phyloP scores from a whole-genome alignment of 2,329 filamentous ascomycete genomes.

The Microdochium paspali region DNA sequence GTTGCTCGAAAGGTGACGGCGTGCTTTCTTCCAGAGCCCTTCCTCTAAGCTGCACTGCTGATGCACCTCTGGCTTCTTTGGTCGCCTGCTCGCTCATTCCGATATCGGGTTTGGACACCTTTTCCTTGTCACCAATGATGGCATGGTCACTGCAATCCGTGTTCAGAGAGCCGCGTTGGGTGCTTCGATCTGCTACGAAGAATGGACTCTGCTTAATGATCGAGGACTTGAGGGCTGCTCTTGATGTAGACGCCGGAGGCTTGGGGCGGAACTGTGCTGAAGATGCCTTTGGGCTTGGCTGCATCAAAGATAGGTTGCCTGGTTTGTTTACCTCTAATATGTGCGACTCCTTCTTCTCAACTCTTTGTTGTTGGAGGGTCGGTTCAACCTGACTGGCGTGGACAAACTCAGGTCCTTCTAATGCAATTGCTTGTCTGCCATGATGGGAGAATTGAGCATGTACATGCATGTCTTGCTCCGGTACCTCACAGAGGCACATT shows the following conservation, averaged over 20 bases:
- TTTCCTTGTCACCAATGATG: not conserved
- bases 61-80: not conserved
- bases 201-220: conserved; percentile 11
- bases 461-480: conserved; percentile 10
- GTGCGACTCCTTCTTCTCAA: not conserved
- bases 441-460: conserved; percentile 12
- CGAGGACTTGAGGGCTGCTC: not conserved
- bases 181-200: conserved; percentile 10
- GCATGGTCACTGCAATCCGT: not conserved
- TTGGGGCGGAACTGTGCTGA: not conserved
- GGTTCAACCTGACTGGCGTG: not conserved
- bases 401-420: not conserved
- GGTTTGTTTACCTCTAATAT: not conserved
- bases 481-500: conserved; percentile 31
- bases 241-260: not conserved
- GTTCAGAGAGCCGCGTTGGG: conserved; percentile 1
- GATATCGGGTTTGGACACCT: not conserved
- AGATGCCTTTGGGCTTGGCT: not conserved
- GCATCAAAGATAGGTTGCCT: not conserved
- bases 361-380: not conserved
- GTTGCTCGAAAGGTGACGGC: no score
- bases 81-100: not conserved
- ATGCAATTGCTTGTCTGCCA: conserved; percentile 1
- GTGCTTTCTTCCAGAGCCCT: no score
- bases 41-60: not conserved